Conservation (phyloP, 129 eudicot species). For the Artemisia argyi region DNA sequence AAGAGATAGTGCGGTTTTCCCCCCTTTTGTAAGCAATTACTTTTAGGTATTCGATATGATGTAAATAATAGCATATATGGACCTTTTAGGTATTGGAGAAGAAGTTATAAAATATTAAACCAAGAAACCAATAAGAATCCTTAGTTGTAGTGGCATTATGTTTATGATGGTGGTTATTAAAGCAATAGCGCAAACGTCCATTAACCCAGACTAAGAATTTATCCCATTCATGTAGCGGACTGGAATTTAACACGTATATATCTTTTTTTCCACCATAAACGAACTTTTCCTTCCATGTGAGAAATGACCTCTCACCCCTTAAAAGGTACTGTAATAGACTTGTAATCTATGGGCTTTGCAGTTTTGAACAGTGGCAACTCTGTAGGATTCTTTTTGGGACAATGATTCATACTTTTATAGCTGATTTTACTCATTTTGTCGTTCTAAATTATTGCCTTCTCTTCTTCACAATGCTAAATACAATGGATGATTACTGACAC, state of each 20-base stretch:
- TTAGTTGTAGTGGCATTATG: slow-evolving; percentile 26
- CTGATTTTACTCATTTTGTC: background rate
- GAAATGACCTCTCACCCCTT: slow-evolving; percentile 9
- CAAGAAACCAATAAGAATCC: slow-evolving; percentile 24
- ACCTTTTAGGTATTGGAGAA: slow-evolving; percentile 7
- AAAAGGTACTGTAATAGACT: background rate
- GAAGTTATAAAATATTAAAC: slow-evolving; percentile 3
- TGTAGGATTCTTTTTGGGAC: slow-evolving; percentile 11
- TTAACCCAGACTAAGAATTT: slow-evolving; percentile 26
- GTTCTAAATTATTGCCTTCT: background rate
- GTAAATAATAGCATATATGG: slow-evolving; percentile 3
- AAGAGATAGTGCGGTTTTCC: slow-evolving; percentile 11
- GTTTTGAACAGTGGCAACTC: slow-evolving; percentile 14
- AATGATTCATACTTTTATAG: background rate
- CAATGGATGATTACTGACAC: background rate
- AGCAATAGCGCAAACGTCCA: slow-evolving; percentile 22
- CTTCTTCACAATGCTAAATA: background rate
- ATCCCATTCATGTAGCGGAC: slow-evolving; percentile 21
- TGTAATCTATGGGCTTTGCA: slow-evolving; percentile 14
- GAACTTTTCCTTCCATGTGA: slow-evolving; percentile 14
- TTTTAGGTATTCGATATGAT: slow-evolving; percentile 18
- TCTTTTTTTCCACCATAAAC: slow-evolving; percentile 13
- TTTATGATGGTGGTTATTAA: slow-evolving; percentile 31
- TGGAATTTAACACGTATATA: slow-evolving; percentile 21
- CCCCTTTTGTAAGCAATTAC: background rate